These are phyloP conservation scores for Mycena maculata DNA, from an alignment of 768 basidiomycete genomes.

Conservation along the genomic window DNA sequence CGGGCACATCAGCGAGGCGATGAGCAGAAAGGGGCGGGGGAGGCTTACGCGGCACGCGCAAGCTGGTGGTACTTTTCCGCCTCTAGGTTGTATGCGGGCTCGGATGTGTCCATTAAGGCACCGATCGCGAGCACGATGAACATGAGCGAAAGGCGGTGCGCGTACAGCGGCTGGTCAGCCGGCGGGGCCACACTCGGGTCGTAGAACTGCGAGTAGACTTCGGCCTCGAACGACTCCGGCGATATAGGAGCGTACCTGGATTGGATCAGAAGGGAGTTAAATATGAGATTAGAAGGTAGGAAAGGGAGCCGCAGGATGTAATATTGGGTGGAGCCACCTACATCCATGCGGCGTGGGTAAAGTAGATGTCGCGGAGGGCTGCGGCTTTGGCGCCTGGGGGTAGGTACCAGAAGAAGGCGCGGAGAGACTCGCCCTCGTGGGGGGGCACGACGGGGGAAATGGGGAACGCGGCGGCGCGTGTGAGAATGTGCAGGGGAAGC, in stretches of 20 bases:
- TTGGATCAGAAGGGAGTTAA: not conserved
- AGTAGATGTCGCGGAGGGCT: conserved; percentile 71
- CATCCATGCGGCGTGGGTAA: conserved; percentile 78
- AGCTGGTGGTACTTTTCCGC: conserved; percentile 79
- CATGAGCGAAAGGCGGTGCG: conserved; percentile 72
- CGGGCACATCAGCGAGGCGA: conserved; percentile 6
- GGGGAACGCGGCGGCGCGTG: conserved; percentile 74
- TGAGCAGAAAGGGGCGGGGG: conserved; percentile 19
- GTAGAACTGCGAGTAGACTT: conserved; percentile 71
- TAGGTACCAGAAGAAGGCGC: conserved; percentile 76
- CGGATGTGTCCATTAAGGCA: conserved; percentile 66
- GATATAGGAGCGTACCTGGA: conserved; percentile 76
- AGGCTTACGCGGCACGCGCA: conserved; percentile 61
- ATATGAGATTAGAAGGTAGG: conserved; percentile 31
- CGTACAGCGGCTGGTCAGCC: conserved; percentile 61
- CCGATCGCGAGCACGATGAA: conserved; percentile 78
- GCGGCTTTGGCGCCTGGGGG: conserved; percentile 70
- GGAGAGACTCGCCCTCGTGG: conserved; percentile 59
- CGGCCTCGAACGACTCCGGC: conserved; percentile 67
- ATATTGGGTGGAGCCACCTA: conserved; percentile 47
- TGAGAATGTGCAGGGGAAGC: conserved; percentile 71
- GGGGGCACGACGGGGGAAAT: conserved; percentile 57
- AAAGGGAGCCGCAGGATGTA: conserved; percentile 18
- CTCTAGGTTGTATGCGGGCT: conserved; percentile 71
- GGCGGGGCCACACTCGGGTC: conserved; percentile 54